These are phyloP conservation scores for Eucalyptus fibrosa DNA, from an alignment of 345 rosid species.

Conservation along the genomic window DNA sequence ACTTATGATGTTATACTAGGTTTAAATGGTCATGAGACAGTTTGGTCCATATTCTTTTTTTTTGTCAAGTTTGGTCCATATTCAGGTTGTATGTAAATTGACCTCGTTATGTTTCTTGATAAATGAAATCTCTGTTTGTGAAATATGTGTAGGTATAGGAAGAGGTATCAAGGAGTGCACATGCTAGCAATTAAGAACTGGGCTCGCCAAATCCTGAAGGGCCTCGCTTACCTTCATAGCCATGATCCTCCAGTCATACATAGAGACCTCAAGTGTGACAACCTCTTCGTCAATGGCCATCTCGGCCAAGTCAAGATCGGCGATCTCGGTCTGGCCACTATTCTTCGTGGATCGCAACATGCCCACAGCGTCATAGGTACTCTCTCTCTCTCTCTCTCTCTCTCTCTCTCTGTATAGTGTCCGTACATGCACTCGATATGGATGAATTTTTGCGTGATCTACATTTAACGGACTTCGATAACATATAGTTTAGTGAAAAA, in stretches of 20 bases:
- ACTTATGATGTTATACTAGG: background rate
- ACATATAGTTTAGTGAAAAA: background rate
- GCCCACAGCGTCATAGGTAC: conserved; percentile 92
- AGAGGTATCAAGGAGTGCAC: conserved; percentile 45
- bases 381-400: background rate
- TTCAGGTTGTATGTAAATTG: background rate
- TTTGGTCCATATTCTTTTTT: background rate
- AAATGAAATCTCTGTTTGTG: background rate
- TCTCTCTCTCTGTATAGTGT: background rate
- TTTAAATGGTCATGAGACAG: background rate
- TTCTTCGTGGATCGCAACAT: conserved; percentile 56
- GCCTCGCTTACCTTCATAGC: conserved; percentile 61
- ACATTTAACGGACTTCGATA: background rate
- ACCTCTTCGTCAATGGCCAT: conserved; percentile 92
- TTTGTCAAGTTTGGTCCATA: background rate
- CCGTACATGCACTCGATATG: background rate
- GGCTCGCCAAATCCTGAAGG: conserved; percentile 78
- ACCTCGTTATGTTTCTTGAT: background rate
- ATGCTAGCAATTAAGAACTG: conserved; percentile 78
- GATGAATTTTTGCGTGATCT: background rate
- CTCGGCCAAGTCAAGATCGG: conserved; percentile 93
- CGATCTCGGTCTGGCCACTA: conserved; percentile 83
- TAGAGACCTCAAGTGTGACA: conserved; percentile 91
- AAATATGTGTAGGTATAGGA: conserved; percentile 42
- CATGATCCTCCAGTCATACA: conserved; percentile 93